Base-by-base conservation (phyloP, 352 stramenopile genomes). In the Globisporangium spiculum region DNA sequence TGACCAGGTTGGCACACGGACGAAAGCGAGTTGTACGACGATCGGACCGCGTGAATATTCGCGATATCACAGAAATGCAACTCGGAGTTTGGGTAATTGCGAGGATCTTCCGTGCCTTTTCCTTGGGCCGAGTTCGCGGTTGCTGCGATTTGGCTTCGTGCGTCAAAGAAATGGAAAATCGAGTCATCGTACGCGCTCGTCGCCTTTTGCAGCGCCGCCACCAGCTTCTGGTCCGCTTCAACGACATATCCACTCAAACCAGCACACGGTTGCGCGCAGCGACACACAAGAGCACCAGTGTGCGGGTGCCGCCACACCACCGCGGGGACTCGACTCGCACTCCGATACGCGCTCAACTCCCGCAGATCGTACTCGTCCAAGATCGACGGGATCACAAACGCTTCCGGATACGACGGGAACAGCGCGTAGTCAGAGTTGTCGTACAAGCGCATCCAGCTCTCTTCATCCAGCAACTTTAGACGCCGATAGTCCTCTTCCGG, bases 11-110 rank as follows among this genome's bases (percentile, higher is more conserved):
- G 84, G 32, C 85, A 92, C 3, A 97, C 74, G 14, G 67, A 67
- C 54, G 84, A 83, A n/a, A 98, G 71, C n/a, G 84, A 83, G 16
- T 83, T 79, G 59, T 89, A 96, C 18, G 89, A 93, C 46, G 87
- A 93, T 22, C 98, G 97, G 44, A 99, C 97, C 32, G 92, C 93
- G 79, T 99, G 97, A 69, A 99, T 99, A 78, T 99, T 99, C 3
- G 90, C 95, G 71, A 99, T 99, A 66, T 99, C 97, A 75, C 96
- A 98, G 74, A 99, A 99, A 63, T 98, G 94, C 30, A 99, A 86
- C 26, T 98, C 97, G 5, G 91, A 90, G 66, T 98, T 92, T 20
- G 88, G 80, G 76, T 99, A 99, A 72, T 98, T 97, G 36, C 97
- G 87, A 68, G 95, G 71, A 76, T 99, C 86, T 72, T 96, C 92